Evolutionary conservation across 495 filamentous ascomycete genomes (phyloP).

Genomic region (Aspergillus wentii): DNA sequence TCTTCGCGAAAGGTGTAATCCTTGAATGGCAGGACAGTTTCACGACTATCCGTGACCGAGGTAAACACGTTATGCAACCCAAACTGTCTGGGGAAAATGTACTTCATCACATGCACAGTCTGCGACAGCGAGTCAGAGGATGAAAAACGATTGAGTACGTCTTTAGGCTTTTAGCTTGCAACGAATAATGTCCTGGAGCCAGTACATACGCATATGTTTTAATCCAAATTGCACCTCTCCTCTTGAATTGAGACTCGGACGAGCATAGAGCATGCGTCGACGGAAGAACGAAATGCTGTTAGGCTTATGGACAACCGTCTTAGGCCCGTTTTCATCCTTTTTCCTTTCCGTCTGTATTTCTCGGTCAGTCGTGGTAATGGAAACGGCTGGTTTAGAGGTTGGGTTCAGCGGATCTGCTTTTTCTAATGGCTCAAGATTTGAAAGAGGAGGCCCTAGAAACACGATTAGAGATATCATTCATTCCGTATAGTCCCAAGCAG

Average conservation of each 20-base stretch:
- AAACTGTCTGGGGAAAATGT: slow-evolving; percentile 92
- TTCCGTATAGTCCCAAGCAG: background rate
- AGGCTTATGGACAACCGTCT: slow-evolving; percentile 20
- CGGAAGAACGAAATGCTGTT: slow-evolving; percentile 73
- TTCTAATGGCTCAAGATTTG: slow-evolving; percentile 30
- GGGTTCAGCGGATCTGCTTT: background rate
- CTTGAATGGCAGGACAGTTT: slow-evolving; percentile 67
- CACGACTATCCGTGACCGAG: slow-evolving; percentile 51
- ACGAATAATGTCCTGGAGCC: background rate
- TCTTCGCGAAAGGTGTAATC: slow-evolving; percentile 80
- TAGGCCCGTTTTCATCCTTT: background rate
- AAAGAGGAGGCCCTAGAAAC: slow-evolving; percentile 43
- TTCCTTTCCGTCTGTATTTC: background rate
- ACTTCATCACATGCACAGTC: slow-evolving; percentile 75
- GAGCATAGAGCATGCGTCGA: slow-evolving; percentile 82
- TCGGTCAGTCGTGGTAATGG: background rate
- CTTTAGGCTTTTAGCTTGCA: slow-evolving; percentile 43
- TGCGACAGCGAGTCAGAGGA: slow-evolving; percentile 40
- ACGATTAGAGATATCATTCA: slow-evolving; percentile 1
- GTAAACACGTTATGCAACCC: slow-evolving; percentile 90
- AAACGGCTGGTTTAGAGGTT: slow-evolving; percentile 3
- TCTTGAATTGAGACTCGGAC: slow-evolving; percentile 60
- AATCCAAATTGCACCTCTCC: slow-evolving; percentile 69
- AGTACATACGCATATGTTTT: slow-evolving; percentile 70
- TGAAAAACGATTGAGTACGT: slow-evolving; percentile 76